A percentile compares a stretch with the other conserved stretches of the same genome.
phyloP scores from a whole-genome alignment of 2,329 filamentous ascomycete genomes.

The Tolypocladium guangdongense region DNA sequence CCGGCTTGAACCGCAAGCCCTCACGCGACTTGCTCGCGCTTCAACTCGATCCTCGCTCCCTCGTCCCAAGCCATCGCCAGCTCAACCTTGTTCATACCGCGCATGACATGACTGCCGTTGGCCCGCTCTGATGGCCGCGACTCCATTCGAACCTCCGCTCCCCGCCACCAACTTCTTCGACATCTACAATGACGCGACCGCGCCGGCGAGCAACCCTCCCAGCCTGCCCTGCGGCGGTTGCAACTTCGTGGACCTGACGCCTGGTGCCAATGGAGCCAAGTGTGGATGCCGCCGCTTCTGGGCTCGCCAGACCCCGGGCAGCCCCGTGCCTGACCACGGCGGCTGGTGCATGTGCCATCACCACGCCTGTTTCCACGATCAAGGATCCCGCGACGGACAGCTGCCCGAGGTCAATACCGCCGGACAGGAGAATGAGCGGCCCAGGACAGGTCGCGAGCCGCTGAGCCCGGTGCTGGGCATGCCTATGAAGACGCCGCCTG shows the following conservation, averaged over 20 bases:
- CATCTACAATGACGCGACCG: slow-evolving; percentile 39
- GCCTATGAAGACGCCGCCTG: slow-evolving; percentile 26
- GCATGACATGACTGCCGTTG: slow-evolving; percentile 17
- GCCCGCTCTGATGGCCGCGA: slow-evolving; percentile 36
- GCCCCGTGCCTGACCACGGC: slow-evolving; percentile 28
- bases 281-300: slow-evolving; percentile 54
- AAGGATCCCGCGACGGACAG: slow-evolving; percentile 19
- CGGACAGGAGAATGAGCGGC: slow-evolving; percentile 43
- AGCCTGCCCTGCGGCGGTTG: slow-evolving; percentile 41
- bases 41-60: slow-evolving; percentile 4
- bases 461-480: slow-evolving; percentile 42
- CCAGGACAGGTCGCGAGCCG: slow-evolving; percentile 35
- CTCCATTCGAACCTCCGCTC: slow-evolving; percentile 34
- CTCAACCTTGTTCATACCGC: background rate
- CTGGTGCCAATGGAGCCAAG: slow-evolving; percentile 38
- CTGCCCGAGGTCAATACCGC: slow-evolving; percentile 12
- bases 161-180: slow-evolving; percentile 39
- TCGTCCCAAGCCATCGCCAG: slow-evolving; percentile 3
- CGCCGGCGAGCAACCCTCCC: slow-evolving; percentile 13
- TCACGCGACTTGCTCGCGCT: slow-evolving; percentile 6
- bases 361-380: slow-evolving; percentile 51
- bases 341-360: slow-evolving; percentile 53
- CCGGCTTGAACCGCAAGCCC: slow-evolving; percentile 19
- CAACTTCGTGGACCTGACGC: slow-evolving; percentile 45
- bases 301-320: slow-evolving; percentile 29